Percentiles rank a stretch among this genome's conserved stretches.
phyloP scores from a whole-genome alignment of 345 rosid genomes.

The Gossypium raimondii region DNA sequence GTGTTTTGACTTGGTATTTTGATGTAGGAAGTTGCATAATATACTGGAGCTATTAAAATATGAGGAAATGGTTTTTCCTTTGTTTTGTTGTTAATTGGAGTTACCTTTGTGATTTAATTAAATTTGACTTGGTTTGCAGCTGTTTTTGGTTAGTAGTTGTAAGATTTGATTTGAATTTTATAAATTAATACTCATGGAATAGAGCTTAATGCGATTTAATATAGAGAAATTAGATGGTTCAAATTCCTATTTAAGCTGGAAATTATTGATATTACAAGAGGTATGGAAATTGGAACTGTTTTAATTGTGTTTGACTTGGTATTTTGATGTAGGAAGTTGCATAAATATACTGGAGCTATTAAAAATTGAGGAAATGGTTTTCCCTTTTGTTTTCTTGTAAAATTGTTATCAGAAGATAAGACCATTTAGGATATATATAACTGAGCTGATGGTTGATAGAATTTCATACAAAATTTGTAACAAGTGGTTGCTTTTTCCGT shows the following conservation, averaged over 20 bases:
- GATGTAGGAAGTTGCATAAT: neutral
- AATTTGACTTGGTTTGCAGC: neutral
- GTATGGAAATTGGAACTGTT: conserved; percentile 2
- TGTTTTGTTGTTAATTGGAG: neutral
- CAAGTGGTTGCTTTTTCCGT: neutral
- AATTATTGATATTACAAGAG: neutral
- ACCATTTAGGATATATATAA: neutral
- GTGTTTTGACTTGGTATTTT: neutral
- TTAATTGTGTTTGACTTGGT: neutral
- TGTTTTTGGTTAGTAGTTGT: conserved; percentile 16
- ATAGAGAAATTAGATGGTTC: neutral
- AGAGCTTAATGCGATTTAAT: neutral
- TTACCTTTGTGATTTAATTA: conserved; percentile 6
- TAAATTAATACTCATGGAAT: neutral
- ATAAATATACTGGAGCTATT: neutral
- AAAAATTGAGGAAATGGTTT: neutral
- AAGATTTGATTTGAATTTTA: conserved; percentile 10
- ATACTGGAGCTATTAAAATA: neutral
- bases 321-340: neutral
- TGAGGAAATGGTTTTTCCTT: neutral
- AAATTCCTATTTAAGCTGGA: neutral
- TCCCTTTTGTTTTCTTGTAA: neutral
- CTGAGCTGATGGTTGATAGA: neutral
- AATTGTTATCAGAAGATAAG: neutral
- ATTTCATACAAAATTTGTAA: neutral